phyloP scores from a whole-genome alignment of 1,139 yeast genomes.

The Debaryomyces nepalensis region DNA sequence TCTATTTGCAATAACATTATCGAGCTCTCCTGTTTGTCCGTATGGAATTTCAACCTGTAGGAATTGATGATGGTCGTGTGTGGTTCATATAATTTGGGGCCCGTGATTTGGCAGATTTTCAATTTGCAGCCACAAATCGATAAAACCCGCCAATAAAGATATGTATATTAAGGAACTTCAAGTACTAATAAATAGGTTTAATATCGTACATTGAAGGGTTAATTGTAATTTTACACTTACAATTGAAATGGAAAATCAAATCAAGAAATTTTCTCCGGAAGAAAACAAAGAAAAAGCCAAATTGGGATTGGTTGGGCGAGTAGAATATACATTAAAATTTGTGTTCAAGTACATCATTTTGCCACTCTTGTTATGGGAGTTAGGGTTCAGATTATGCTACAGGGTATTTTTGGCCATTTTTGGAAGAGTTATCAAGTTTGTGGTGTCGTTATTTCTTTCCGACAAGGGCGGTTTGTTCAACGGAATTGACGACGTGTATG shows the following conservation, averaged over 20 bases:
- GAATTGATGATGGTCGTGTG: conserved; percentile 6
- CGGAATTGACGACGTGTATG: neutral
- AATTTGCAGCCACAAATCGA: conserved; percentile 15
- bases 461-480: conserved; percentile 3
- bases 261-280: neutral
- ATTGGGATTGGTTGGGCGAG: conserved; percentile 1
- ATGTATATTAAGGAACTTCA: no score
- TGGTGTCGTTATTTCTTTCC: neutral
- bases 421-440: neutral
- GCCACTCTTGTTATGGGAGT: conserved; percentile 12
- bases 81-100: neutral
- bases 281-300: neutral
- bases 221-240: no score
- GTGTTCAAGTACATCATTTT: conserved; percentile 9
- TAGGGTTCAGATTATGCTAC: conserved; percentile 11
- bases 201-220: neutral
- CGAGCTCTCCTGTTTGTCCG: neutral
- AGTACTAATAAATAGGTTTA: neutral
- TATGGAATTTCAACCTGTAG: conserved; percentile 3
- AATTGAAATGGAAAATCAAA: conserved; percentile 1
- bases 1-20: neutral
- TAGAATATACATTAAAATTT: neutral
- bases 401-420: neutral
- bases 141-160: neutral
- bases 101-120: conserved; percentile 11